Evolutionary conservation across 169 alveolate genomes (phyloP).

Genomic region (Plasmodium reichenowi): DNA sequence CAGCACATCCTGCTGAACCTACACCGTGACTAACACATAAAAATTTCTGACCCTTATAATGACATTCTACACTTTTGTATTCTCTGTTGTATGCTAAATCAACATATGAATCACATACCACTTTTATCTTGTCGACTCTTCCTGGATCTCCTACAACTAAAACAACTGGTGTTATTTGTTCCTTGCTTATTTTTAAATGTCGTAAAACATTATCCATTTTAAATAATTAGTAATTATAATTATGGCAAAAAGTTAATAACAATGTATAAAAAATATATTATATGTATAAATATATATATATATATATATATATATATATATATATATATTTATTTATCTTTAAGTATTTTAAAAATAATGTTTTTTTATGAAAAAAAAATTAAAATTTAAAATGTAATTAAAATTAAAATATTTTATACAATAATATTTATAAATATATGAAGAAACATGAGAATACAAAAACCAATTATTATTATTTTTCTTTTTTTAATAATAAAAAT

Average conservation of each 20-base stretch:
- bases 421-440: too few relatives aligned
- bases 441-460: too few relatives aligned
- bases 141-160: conserved; percentile 80
- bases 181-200: conserved; percentile 55
- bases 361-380: too few relatives aligned
- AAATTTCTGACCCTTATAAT: conserved; percentile 73
- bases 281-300: too few relatives aligned
- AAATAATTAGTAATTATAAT: too few relatives aligned
- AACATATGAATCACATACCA: conserved; percentile 73
- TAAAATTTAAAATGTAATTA: too few relatives aligned
- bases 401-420: too few relatives aligned
- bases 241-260: background rate
- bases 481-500: too few relatives aligned
- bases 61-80: conserved; percentile 65
- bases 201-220: conserved; percentile 27
- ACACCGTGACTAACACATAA: conserved; percentile 78
- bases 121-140: conserved; percentile 65
- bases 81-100: conserved; percentile 76
- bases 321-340: too few relatives aligned
- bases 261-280: background rate
- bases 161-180: conserved; percentile 62
- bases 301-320: too few relatives aligned
- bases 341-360: too few relatives aligned
- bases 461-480: too few relatives aligned
- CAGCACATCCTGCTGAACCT: conserved; percentile 76